Percentiles rank a stretch among this genome's conserved stretches.
phyloP scores from a whole-genome alignment of 345 rosid species.

The Populus euphratica region DNA sequence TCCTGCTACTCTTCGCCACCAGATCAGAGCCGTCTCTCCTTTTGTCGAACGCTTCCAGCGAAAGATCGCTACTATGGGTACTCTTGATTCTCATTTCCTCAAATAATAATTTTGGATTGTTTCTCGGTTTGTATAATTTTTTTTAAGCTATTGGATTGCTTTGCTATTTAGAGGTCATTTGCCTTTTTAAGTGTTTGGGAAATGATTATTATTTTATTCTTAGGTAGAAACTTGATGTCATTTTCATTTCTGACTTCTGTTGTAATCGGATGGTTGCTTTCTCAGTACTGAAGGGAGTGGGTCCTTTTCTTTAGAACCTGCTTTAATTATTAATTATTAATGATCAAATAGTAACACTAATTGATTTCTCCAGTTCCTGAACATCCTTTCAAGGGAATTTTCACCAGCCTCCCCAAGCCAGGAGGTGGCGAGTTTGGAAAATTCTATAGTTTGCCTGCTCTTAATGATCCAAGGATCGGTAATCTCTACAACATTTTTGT shows the following conservation, averaged over 20 bases:
- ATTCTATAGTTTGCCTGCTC: conserved; percentile 84
- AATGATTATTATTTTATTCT: background rate
- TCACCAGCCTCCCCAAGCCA: conserved; percentile 87
- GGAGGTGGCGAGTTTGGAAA: conserved; percentile 96
- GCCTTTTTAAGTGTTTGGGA: background rate
- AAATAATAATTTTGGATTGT: background rate
- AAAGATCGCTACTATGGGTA: conserved; percentile 83
- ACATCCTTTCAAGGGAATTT: conserved; percentile 69
- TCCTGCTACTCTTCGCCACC: conserved; percentile 55
- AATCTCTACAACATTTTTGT: conserved; percentile 1
- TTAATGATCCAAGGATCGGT: conserved; percentile 97
- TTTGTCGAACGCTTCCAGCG: conserved; percentile 58
- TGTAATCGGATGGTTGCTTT: background rate
- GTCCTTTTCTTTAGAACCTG: background rate
- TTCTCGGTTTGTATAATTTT: conserved; percentile 9
- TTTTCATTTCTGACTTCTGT: too few species aligned
- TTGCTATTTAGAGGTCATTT: background rate
- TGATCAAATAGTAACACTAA: background rate
- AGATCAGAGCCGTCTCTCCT: conserved; percentile 62
- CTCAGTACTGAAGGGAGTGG: background rate
- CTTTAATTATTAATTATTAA: background rate
- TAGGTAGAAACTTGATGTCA: too few species aligned
- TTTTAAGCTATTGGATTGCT: background rate
- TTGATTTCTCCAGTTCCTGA: conserved; percentile 64
- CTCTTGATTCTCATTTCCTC: background rate